phyloP scores from a whole-genome alignment of 179 eudicot species.

The Beta lomatogona region DNA sequence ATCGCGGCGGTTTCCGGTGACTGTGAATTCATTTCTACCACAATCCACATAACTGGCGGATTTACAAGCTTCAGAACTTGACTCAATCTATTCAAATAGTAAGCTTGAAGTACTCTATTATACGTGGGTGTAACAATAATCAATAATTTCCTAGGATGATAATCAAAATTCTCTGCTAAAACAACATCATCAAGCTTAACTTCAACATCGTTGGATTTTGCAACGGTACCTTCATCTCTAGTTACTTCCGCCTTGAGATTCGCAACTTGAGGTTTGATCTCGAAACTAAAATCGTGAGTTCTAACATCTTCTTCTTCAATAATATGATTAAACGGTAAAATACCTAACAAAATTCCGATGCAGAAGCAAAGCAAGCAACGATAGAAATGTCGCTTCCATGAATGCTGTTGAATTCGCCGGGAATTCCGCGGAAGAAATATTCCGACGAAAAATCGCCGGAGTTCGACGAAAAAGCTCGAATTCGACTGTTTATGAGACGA shows the following conservation, averaged over 20 bases:
- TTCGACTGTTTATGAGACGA: constrained; percentile 46
- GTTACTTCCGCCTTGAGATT: constrained; percentile 27
- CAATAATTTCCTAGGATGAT: constrained; percentile 47
- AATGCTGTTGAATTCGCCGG: constrained; percentile 30
- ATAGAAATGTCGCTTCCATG: constrained; percentile 55
- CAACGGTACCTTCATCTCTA: constrained; percentile 14
- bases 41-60: constrained; percentile 84
- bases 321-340: constrained; percentile 54
- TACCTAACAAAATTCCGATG: constrained; percentile 69
- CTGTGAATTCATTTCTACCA: constrained; percentile 72
- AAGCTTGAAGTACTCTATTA: constrained; percentile 69
- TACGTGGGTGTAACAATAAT: constrained; percentile 88
- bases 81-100: constrained; percentile 71
- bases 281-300: constrained; percentile 52
- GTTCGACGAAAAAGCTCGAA: constrained; percentile 27
- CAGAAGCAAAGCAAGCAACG: constrained; percentile 58
- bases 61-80: constrained; percentile 70
- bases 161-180: constrained; percentile 44
- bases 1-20: constrained; percentile 74
- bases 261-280: constrained; percentile 32
- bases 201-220: constrained; percentile 26
- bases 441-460: constrained; percentile 41
- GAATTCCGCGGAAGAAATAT: constrained; percentile 13
- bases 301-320: constrained; percentile 43
- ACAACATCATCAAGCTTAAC: constrained; percentile 25